Evolutionary conservation across 306 rosid species (phyloP).

Genomic region (Hippophae rhamnoides): DNA sequence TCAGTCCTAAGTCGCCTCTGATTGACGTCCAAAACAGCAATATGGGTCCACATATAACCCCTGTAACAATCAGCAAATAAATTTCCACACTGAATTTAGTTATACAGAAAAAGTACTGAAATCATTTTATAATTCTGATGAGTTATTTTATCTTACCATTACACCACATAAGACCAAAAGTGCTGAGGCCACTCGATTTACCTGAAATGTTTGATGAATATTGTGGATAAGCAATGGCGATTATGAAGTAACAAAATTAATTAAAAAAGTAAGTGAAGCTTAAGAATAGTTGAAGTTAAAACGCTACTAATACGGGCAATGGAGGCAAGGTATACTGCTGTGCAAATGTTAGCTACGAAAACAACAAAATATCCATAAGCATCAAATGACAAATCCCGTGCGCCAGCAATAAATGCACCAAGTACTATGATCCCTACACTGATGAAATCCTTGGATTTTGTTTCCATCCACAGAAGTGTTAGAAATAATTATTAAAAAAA

Average conservation of each 20-base stretch:
- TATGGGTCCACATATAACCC: constrained; percentile 59
- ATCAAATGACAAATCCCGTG: constrained; percentile 58
- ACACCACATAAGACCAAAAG: constrained; percentile 85
- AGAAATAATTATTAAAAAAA: neutral
- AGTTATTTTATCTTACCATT: constrained; percentile 50
- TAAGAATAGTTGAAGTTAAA: constrained; percentile 7
- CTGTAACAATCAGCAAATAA: constrained; percentile 24
- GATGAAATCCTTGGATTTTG: constrained; percentile 28
- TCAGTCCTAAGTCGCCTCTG: constrained; percentile 42
- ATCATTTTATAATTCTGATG: neutral
- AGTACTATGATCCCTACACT: constrained; percentile 56
- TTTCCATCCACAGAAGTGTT: constrained; percentile 23
- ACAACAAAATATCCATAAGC: constrained; percentile 42
- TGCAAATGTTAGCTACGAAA: constrained; percentile 54
- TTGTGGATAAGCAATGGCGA: neutral
- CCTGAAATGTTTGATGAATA: constrained; percentile 33
- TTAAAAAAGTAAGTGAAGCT: constrained; percentile 6
- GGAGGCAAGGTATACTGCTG: constrained; percentile 56
- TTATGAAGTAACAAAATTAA: neutral
- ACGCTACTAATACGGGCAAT: constrained; percentile 50
- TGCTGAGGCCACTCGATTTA: constrained; percentile 57
- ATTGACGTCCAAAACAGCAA: constrained; percentile 52
- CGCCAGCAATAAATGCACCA: constrained; percentile 62
- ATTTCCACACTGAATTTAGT: constrained; percentile 2
- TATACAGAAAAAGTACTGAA: neutral